Evolutionary conservation across 495 filamentous ascomycete genomes (phyloP), one percentile per base, ranked within the genome.

Genomic region (Daldinia grandis): DNA sequence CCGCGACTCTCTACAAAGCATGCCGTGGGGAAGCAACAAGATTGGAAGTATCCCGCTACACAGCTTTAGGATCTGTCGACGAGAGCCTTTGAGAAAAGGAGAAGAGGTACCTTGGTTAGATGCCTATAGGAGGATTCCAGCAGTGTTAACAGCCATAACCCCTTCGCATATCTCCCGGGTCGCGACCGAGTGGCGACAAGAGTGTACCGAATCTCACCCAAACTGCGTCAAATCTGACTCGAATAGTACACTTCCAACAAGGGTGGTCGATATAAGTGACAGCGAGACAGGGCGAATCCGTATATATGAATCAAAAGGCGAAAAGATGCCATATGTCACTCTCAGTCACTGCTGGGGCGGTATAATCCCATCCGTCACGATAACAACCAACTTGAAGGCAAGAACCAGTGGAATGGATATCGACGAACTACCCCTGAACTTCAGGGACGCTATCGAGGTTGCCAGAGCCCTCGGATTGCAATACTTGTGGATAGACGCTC

Each of bases 401-500:
- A 67, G 64, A 15, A 51, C 30, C 0, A 31, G 28, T 10, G 28
- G 42, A 8, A 74, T 75, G 10, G 40, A 61, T 17, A n/a, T 70
- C 1, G 31, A 58, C n/a, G 58, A 69, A 0, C 75, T 76, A 12
- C 74, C 77, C 2, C 53, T 53, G 1, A 78, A 76, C 2, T 77
- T 78, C 50, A 61, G 58, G 12, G 67, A 78, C 38, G 79, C 78
- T 0, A 70, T 80, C 9, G 27, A 14, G 5, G 55, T 71, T 0
- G 70, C 78, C 9, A 63, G 78, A 8, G 66, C 51, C 0, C 64
- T 81, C 2, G 69, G 68, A 1, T 40, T 76, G 9, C 37, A 42
- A 17, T 77, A 77, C 51, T 57, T 78, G 1, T 78, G 78, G 78
- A 76, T 81, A 40, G 78, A 80, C 40, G 78, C 76, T 0, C 47